Evolutionary conservation across 179 eudicot species (phyloP).

Genomic region (Silene noctiflora): DNA sequence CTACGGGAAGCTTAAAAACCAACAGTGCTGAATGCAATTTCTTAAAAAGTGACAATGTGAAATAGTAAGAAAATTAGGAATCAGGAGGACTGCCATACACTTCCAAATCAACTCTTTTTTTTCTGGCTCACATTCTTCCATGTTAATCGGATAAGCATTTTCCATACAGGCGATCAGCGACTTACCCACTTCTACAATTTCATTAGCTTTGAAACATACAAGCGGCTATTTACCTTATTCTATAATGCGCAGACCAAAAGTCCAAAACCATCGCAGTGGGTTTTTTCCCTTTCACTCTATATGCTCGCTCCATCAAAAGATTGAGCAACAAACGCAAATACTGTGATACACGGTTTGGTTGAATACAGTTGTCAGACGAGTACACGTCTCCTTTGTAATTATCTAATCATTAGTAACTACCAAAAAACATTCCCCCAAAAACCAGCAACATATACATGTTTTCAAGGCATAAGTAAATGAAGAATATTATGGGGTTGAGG

Average conservation of each 20-base stretch:
- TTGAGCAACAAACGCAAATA: conserved; percentile 9
- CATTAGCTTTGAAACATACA: neutral
- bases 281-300: neutral
- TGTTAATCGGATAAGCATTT: neutral
- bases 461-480: neutral
- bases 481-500: too few species aligned
- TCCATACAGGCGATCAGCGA: neutral
- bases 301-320: neutral
- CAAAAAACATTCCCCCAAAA: neutral
- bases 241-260: neutral
- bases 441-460: neutral
- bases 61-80: too few species aligned
- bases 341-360: neutral
- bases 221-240: neutral
- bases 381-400: neutral
- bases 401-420: neutral
- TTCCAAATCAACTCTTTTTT: neutral
- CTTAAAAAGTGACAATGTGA: neutral
- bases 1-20: neutral
- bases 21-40: neutral
- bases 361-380: neutral
- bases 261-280: neutral
- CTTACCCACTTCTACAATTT: neutral
- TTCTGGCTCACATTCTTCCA: neutral
- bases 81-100: neutral